phyloP scores from a whole-genome alignment of 768 basidiomycete genomes.

The Naganishia vishniacii region DNA sequence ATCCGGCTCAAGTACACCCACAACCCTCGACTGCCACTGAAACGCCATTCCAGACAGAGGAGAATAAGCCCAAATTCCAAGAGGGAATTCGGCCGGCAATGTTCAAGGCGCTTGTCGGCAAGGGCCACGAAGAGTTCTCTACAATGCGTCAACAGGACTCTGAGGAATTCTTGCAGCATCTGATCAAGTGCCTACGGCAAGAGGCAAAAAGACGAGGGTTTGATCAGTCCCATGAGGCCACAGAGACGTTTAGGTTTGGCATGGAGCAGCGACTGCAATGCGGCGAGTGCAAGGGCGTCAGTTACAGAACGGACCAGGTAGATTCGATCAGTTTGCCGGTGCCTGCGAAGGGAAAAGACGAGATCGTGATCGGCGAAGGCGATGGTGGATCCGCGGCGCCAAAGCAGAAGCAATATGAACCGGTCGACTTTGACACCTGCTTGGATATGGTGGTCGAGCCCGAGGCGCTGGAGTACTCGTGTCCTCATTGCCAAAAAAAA shows the following conservation, averaged over 20 bases:
- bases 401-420: conserved; percentile 27
- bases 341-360: conserved; percentile 59
- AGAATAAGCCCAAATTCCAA: conserved; percentile 58
- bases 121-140: conserved; percentile 85
- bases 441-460: conserved; percentile 54
- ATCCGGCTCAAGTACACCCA: conserved; percentile 51
- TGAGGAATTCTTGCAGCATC: conserved; percentile 83
- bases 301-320: conserved; percentile 69
- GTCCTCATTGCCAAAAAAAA: conserved; percentile 64
- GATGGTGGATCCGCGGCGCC: conserved; percentile 27
- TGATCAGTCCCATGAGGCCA: conserved; percentile 56
- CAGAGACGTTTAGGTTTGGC: conserved; percentile 69
- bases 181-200: conserved; percentile 67
- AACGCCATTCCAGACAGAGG: conserved; percentile 16
- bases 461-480: conserved; percentile 73
- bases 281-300: conserved; percentile 65
- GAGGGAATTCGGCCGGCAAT: conserved; percentile 72
- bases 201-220: conserved; percentile 51
- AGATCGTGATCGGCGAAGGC: conserved; percentile 58
- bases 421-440: conserved; percentile 29
- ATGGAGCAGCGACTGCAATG: conserved; percentile 86
- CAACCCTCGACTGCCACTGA: conserved; percentile 28
- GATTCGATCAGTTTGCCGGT: conserved; percentile 79
- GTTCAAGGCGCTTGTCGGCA: conserved; percentile 85
- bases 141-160: conserved; percentile 98